phyloP scores from a whole-genome alignment of 2,329 filamentous ascomycete species.

The Alternaria burnsii region DNA sequence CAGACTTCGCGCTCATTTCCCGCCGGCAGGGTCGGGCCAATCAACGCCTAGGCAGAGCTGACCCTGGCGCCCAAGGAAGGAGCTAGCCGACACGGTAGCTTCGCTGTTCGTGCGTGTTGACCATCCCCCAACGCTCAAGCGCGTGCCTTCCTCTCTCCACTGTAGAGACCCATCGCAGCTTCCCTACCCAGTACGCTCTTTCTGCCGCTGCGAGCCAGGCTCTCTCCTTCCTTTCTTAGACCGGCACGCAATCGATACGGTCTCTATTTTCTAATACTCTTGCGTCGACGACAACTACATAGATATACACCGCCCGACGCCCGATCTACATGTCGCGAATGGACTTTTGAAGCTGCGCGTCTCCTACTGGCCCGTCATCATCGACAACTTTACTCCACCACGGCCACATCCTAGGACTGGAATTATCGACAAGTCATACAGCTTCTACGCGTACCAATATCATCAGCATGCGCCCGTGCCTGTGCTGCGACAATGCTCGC shows the following conservation, averaged over 20 bases:
- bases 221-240: conserved; percentile 36
- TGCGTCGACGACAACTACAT: conserved; percentile 18
- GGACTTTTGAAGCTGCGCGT: conserved; percentile 45
- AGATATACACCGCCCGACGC: conserved; percentile 21
- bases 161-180: conserved; percentile 43
- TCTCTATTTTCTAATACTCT: conserved; percentile 24
- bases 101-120: conserved; percentile 17
- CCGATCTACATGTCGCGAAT: conserved; percentile 35
- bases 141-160: conserved; percentile 34
- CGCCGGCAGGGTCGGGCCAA: conserved; percentile 33
- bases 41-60: conserved; percentile 24
- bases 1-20: conserved; percentile 35
- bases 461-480: conserved; percentile 31
- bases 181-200: conserved; percentile 48
- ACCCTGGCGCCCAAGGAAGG: conserved; percentile 22
- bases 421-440: conserved; percentile 19
- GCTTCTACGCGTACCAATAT: conserved; percentile 15
- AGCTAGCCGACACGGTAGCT: conserved; percentile 11
- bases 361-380: conserved; percentile 31
- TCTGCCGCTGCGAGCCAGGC: conserved; percentile 43
- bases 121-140: conserved; percentile 32
- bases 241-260: conserved; percentile 28
- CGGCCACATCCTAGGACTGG: conserved; percentile 20
- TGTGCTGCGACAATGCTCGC: conserved; percentile 16
- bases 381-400: conserved; percentile 24